Evolutionary conservation across 2,329 filamentous ascomycete species (phyloP), one percentile per base, ranked within the genome.

Genomic region (Graphilbum fragrans): DNA sequence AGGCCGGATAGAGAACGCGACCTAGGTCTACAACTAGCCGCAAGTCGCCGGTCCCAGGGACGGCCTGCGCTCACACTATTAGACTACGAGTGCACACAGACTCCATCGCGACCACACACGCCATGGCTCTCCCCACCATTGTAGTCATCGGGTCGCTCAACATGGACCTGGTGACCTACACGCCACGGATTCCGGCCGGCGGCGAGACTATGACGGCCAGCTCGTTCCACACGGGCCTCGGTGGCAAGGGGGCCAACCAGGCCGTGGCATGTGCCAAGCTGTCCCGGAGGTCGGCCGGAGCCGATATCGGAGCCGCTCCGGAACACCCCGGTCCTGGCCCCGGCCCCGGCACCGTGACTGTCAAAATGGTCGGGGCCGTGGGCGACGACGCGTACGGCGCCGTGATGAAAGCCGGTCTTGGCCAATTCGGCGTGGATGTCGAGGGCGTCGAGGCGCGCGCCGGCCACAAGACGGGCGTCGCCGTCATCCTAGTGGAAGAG

Each of bases 161-260:
- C 63, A 84, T 85, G 57, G 90, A 96, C 65, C 80, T 95, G 48
- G 85, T 94, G 48, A 87, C 86, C 32, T 79, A 85, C 53, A 92
- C 90, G 27, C 70, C 85, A 4, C 85, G 88, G 47, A 77, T 94
- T 47, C 90, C 90, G 1, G 65, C 71, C 1, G 79, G 82, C 1
- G 90, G 90, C 50, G 90, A 96, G 64, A 96, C 90, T 3, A 70
- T 96, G 38, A 88, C 84, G 2, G 75, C 86, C 38, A 78, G 67
- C 50, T 78, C 77, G 20, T 93, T 94, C 63, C 71, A 72, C 55
- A 86, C 82, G 29, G 86, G 82, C 34, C 80, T 83, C 25, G 90
- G 90, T 52, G 90, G 90, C 43, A 96, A 96, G 64, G 90, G 90
- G 49, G 87, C 87, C 45, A 95, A 96, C 66, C 90, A 95, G 65